Base-by-base conservation (phyloP, 2,329 filamentous ascomycete species). In the Curvularia verruculosa region DNA sequence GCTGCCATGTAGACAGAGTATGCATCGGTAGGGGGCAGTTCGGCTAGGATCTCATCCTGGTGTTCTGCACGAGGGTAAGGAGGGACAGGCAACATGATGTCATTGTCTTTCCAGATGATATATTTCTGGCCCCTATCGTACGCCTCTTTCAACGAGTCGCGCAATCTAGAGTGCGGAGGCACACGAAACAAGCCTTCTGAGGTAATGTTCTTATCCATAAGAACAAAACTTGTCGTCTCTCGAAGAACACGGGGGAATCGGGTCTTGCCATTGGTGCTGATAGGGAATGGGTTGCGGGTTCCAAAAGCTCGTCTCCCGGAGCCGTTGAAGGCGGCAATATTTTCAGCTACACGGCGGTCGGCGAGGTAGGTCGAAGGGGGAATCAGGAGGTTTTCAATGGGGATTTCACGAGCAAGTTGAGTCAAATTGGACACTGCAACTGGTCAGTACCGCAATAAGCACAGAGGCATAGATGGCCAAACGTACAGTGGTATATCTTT, bases 101-200 rank as follows among this genome's bases (percentile, higher is more conserved):
- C 65, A 50, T 76, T 75, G 63, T 82, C 79, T 61, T 82, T 83
- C 80, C 80, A 83, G 5, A 84, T 70, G 43, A 84, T 82, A 63
- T 80, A 83, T 57, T 80, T 79, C 61, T 85, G 83, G 19, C 81
- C 81, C 40, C 83, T 74, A 66, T 85, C 81, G 55, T 85, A 85
- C 5, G 83, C 82, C 58, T 85, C 83, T 53, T 78, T 80, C 39
- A 84, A 70, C 2, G 83, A 75, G 21, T 83, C 80, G 41, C 81
- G 75, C 12, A 83, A 70, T 26, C 79, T 78, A 1, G 78, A 77
- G 56, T 83, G 81, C 3, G 83, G 79, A 12, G 82, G 81, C 6
- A 85, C 79, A 10, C 83, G 77, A 64, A 85, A 85, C 5, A 85
- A 64, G 12, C 83, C 83, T 68, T 85, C 82, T 0, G 76, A 79